Evolutionary conservation across 1,139 yeast species (phyloP).

Genomic region (Saccharomyces hybrid): DNA sequence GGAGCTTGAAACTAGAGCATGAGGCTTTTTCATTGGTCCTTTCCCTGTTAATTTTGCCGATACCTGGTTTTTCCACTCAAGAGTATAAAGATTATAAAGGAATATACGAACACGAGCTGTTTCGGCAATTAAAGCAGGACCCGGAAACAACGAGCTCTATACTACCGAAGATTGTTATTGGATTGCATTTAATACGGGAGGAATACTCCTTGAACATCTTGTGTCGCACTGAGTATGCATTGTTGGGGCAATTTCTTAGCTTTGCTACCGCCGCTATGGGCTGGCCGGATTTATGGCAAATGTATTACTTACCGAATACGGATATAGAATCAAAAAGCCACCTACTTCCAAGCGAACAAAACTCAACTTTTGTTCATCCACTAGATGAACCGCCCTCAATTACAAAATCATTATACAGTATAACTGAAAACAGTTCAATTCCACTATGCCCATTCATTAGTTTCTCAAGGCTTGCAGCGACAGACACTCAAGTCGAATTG

Average conservation of each 20-base stretch:
- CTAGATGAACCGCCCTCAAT: conserved; percentile 31
- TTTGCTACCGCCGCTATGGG: conserved; percentile 62
- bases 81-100: background rate
- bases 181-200: conserved; percentile 71
- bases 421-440: conserved; percentile 23
- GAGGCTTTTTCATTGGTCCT: background rate
- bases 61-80: background rate
- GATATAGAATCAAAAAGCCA: background rate
- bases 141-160: conserved; percentile 4
- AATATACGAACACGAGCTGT: background rate
- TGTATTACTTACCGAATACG: conserved; percentile 41
- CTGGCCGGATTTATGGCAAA: conserved; percentile 65
- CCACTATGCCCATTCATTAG: conserved; percentile 46
- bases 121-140: background rate
- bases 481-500: conserved; percentile 53
- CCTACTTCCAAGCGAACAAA: background rate
- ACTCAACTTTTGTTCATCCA: conserved; percentile 23
- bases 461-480: conserved; percentile 62
- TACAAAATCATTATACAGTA: conserved; percentile 29
- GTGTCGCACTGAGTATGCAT: conserved; percentile 33
- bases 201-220: conserved; percentile 58
- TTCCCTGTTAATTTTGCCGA: background rate
- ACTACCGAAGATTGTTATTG: conserved; percentile 56
- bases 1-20: background rate
- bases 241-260: conserved; percentile 48